These are phyloP conservation scores for Hanseniaspora pseudoguilliermondii DNA, from an alignment of 805 yeast genomes.

Conservation along the genomic window DNA sequence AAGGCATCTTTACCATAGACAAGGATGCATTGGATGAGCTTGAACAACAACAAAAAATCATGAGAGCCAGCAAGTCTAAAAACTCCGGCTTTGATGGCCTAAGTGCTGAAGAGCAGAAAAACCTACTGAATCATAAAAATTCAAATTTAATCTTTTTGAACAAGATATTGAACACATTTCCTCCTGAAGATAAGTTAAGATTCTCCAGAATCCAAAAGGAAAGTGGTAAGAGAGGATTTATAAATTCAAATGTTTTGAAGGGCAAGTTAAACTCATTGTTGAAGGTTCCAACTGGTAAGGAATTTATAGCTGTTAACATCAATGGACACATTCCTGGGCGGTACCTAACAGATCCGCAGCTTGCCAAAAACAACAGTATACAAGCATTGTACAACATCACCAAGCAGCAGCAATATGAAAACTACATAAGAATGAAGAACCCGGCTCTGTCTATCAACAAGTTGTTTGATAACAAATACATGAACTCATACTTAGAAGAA, in stretches of 20 bases:
- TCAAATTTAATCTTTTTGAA: slow-evolving; percentile 72
- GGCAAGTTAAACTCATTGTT: slow-evolving; percentile 54
- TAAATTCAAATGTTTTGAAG: slow-evolving; percentile 53
- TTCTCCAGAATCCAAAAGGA: slow-evolving; percentile 74
- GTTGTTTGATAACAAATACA: slow-evolving; percentile 3
- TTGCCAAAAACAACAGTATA: slow-evolving; percentile 15
- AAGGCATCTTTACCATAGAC: slow-evolving; percentile 41
- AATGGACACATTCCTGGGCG: slow-evolving; percentile 13
- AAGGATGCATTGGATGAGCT: slow-evolving; percentile 26
- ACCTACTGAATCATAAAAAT: slow-evolving; percentile 37
- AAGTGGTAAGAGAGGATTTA: slow-evolving; percentile 62
- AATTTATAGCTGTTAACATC: slow-evolving; percentile 23
- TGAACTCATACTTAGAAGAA: slow-evolving; percentile 9
- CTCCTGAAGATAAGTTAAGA: slow-evolving; percentile 72
- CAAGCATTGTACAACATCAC: slow-evolving; percentile 6
- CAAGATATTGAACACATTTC: slow-evolving; percentile 73
- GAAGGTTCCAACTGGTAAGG: slow-evolving; percentile 55
- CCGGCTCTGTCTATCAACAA: neutral
- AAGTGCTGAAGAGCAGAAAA: slow-evolving; percentile 28
- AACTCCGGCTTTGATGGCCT: neutral
- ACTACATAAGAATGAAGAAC: slow-evolving; percentile 7
- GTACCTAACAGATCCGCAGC: slow-evolving; percentile 17
- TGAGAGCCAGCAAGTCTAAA: slow-evolving; percentile 28
- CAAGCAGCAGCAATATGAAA: slow-evolving; percentile 6
- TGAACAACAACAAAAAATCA: slow-evolving; percentile 32